phyloP scores from a whole-genome alignment of 2,329 filamentous ascomycete species.

The Cryphonectria radicalis region DNA sequence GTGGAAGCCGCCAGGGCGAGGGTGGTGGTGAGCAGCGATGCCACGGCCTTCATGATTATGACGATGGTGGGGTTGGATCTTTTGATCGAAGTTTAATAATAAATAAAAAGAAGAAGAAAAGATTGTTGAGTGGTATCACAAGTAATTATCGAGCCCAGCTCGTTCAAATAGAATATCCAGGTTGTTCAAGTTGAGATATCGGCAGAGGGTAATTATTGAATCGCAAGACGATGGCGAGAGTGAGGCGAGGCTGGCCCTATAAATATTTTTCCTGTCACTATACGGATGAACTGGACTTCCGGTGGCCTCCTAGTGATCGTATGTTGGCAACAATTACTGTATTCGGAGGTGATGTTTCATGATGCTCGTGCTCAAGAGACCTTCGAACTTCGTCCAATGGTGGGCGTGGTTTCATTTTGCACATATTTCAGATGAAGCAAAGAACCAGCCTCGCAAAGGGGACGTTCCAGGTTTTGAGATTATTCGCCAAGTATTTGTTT shows the following conservation, averaged over 20 bases:
- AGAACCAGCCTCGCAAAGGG: neutral
- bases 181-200: neutral
- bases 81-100: neutral
- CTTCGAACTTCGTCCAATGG: neutral
- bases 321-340: neutral
- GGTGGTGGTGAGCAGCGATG: constrained; percentile 29
- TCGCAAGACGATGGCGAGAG: neutral
- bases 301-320: neutral
- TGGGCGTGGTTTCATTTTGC: neutral
- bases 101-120: neutral
- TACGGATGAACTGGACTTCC: neutral
- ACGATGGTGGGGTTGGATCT: neutral
- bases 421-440: constrained; percentile 8
- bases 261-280: neutral
- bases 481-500: neutral
- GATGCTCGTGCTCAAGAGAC: neutral
- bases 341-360: neutral
- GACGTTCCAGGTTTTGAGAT: neutral
- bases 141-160: constrained; percentile 1
- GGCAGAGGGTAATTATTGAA: neutral
- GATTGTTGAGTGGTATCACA: neutral
- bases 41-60: constrained; percentile 24
- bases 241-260: neutral
- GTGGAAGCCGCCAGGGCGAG: constrained; percentile 34
- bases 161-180: neutral